phyloP scores from a whole-genome alignment of 2,329 filamentous ascomycete genomes.

The Penicillium sclerotiorum region DNA sequence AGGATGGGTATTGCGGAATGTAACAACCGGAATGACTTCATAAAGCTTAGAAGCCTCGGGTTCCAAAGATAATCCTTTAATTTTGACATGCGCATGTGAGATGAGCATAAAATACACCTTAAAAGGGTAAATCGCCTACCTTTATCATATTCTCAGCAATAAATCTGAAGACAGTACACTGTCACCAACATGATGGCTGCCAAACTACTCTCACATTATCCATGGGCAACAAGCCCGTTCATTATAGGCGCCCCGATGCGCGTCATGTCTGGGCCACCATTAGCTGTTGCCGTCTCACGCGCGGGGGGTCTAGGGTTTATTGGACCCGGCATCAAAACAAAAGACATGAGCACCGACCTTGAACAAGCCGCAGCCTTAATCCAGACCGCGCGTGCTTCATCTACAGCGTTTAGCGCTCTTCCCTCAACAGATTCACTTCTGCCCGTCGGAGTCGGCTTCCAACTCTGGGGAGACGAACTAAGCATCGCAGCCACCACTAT shows the following conservation, averaged over 20 bases:
- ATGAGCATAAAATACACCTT: background rate
- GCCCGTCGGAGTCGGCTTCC: constrained; percentile 47
- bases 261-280: constrained; percentile 58
- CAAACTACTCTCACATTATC: constrained; percentile 47
- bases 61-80: background rate
- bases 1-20: constrained; percentile 5
- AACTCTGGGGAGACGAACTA: constrained; percentile 44
- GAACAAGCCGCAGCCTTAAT: constrained; percentile 33
- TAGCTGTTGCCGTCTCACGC: constrained; percentile 64
- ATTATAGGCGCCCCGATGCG: constrained; percentile 72
- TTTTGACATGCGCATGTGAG: background rate
- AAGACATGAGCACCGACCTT: constrained; percentile 35
- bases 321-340: constrained; percentile 55
- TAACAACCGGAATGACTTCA: constrained; percentile 7
- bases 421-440: constrained; percentile 23
- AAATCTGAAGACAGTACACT: too few relatives aligned
- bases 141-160: too few relatives aligned
- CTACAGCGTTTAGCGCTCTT: constrained; percentile 6
- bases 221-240: constrained; percentile 63
- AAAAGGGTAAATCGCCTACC: too few relatives aligned
- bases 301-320: constrained; percentile 61
- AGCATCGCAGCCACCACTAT: constrained; percentile 34
- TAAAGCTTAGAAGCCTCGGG: background rate
- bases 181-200: constrained; percentile 12
- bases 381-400: constrained; percentile 9